Base-by-base conservation (phyloP, 2,329 filamentous ascomycete genomes). In the Nothomitra cinnamomea region DNA sequence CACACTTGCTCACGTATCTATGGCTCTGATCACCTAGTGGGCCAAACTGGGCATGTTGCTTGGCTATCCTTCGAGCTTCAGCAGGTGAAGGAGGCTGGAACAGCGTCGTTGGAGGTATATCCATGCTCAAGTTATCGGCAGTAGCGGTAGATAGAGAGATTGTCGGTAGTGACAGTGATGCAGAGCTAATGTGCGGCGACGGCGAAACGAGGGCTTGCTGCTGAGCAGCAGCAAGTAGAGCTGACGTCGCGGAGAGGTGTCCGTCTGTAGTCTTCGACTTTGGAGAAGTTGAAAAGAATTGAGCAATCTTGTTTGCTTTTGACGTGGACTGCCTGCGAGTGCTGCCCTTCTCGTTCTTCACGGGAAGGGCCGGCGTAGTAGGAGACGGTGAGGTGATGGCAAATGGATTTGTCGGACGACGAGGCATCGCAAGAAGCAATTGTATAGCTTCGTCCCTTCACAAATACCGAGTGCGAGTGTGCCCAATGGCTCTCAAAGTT, bases 121-220 rank as follows among this genome's bases (percentile, higher is more conserved):
- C 84, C 66, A 79, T 78, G 61, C 77, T 82, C 65, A 80, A 78
- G 69, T 74, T 92, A 61, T 86, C 85, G 58, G 80, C 83, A 28
- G 81, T 85, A 51, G 87, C 87, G 42, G 87, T 88, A 12, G 90
- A 95, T 55, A 96, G 76, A 42, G 87, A 95, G 63, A 96, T 95
- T 53, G 84, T 90, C 40, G 90, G 90, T 61, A 95, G 73, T 49
- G 87, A 85, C 58, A 89, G 71, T 55, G 84, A 82, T 42, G 87
- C 76, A 55, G 80, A 77, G 58, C 80, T 82, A 62, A 87, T 83
- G 57, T 80, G 76, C 55, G 78, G 75, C 41, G 80, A 76, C 52
- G 77, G 72, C 25, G 48, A 54, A 36, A 85, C 79, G 63, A 82
- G 79, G 56, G 72, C 68, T 56, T 75, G 72, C 60, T 75, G 70